Conservation (phyloP, 176 grass and related monocot species). For the Avena eriantha region DNA sequence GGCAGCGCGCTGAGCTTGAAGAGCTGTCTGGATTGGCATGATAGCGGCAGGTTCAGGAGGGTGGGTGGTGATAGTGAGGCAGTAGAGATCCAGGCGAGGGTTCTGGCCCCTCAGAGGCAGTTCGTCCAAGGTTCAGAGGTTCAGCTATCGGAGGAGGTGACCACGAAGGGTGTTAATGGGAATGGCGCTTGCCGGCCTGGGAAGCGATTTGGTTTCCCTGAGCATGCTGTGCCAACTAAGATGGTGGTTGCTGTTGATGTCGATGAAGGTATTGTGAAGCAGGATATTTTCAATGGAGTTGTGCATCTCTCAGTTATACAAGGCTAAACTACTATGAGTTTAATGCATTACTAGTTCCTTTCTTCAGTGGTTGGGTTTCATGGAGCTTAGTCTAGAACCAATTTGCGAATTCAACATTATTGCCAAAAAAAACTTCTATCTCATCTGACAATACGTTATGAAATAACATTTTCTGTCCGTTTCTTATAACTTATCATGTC, state of each 20-base stretch:
- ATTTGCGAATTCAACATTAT: neutral
- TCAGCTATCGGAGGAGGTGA: conserved; percentile 48
- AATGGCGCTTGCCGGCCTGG: conserved; percentile 60
- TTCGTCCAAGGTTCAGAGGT: conserved; percentile 50
- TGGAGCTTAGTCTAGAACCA: conserved; percentile 12
- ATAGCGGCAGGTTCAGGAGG: conserved; percentile 40
- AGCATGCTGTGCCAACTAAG: conserved; percentile 45
- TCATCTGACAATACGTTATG: neutral
- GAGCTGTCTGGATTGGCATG: conserved; percentile 51
- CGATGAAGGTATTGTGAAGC: conserved; percentile 76
- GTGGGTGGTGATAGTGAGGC: conserved; percentile 45
- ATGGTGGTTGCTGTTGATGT: conserved; percentile 98
- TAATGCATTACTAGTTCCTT: conserved; percentile 18
- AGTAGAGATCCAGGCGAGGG: conserved; percentile 41
- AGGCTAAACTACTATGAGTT: neutral
- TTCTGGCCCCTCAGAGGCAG: conserved; percentile 53
- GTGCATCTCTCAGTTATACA: neutral
- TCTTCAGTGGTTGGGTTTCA: neutral
- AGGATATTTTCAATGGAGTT: neutral
- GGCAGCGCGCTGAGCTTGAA: conserved; percentile 58
- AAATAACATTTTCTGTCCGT: neutral
- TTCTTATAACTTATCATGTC: neutral
- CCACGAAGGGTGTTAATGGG: conserved; percentile 42
- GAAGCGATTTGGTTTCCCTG: conserved; percentile 57
- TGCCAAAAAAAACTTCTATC: neutral